These are phyloP conservation scores for Physaria fendleri DNA, from an alignment of 345 rosid genomes.

Conservation along the genomic window DNA sequence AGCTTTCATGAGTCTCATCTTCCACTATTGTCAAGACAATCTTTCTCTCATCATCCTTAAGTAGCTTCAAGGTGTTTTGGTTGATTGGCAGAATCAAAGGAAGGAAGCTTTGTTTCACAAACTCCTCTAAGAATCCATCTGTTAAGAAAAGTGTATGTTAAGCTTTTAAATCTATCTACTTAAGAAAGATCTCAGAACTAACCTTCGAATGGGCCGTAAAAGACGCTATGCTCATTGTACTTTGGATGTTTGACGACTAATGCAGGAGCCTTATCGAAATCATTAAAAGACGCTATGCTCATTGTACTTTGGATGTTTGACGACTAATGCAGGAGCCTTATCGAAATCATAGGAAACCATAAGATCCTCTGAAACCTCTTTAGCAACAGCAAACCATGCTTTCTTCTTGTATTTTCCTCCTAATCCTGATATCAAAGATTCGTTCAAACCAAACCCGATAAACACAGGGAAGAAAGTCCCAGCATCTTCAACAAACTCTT, in stretches of 20 bases:
- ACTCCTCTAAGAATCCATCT: slow-evolving; percentile 74
- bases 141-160: slow-evolving; percentile 29
- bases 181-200: no score
- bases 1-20: slow-evolving; percentile 63
- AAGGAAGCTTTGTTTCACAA: slow-evolving; percentile 72
- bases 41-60: slow-evolving; percentile 86
- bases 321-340: slow-evolving; percentile 74
- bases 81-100: slow-evolving; percentile 75
- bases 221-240: slow-evolving; percentile 53
- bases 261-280: slow-evolving; percentile 82
- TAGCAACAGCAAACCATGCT: slow-evolving; percentile 92
- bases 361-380: slow-evolving; percentile 64
- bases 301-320: slow-evolving; percentile 53
- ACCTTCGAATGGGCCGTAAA: slow-evolving; percentile 98
- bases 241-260: slow-evolving; percentile 58
- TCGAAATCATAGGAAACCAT: slow-evolving; percentile 69
- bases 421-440: slow-evolving; percentile 40
- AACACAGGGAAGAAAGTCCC: slow-evolving; percentile 67
- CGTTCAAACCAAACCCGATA: slow-evolving; percentile 73
- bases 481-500: slow-evolving; percentile 62
- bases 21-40: slow-evolving; percentile 65
- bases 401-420: slow-evolving; percentile 76
- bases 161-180: slow-evolving; percentile 1
- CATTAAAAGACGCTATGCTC: slow-evolving; percentile 64
- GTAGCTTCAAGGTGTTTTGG: slow-evolving; percentile 58